Evolutionary conservation across 2,329 filamentous ascomycete species (phyloP).

Genomic region (Xylaria sp.): DNA sequence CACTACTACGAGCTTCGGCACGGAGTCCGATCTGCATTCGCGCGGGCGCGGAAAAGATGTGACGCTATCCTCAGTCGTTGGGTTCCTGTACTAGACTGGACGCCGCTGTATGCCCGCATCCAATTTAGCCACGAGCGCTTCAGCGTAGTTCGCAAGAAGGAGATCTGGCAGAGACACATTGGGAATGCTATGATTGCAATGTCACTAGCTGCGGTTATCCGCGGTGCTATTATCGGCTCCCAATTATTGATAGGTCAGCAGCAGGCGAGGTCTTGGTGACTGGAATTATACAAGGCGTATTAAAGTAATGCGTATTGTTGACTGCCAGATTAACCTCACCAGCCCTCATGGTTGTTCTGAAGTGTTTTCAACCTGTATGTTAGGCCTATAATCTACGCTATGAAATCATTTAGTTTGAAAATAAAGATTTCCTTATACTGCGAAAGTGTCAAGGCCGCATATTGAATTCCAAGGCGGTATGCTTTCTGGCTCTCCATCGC

Average conservation of each 20-base stretch:
- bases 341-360: no score
- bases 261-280: not conserved
- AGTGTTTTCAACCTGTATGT: no score
- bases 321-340: no score
- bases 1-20: not conserved
- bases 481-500: no score
- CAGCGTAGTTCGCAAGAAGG: not conserved
- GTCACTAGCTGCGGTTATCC: not conserved
- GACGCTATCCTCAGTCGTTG: not conserved
- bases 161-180: no score
- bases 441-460: no score
- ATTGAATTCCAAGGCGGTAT: no score
- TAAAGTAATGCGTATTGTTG: not conserved
- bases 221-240: not conserved
- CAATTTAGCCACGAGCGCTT: not conserved
- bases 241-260: not conserved
- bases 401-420: no score
- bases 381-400: no score
- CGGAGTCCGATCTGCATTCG: no score
- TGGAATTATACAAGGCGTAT: not conserved
- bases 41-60: not conserved
- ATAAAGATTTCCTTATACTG: no score
- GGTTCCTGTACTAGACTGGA: not conserved
- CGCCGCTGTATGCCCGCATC: not conserved
- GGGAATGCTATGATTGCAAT: no score